These are phyloP conservation scores for Prunus mongolica DNA, from an alignment of 306 rosid species.

Conservation along the genomic window DNA sequence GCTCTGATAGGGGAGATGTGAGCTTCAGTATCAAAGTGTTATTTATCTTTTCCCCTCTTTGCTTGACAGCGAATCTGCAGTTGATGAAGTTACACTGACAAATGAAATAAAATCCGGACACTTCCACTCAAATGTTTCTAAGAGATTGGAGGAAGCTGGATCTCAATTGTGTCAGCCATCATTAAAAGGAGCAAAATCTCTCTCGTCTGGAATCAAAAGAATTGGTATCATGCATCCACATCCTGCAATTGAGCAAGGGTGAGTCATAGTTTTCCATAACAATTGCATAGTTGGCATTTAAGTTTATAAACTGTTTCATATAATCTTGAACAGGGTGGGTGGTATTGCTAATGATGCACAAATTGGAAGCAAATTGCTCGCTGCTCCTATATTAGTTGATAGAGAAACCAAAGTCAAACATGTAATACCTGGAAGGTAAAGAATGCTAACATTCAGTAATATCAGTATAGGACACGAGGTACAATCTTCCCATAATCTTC, in stretches of 20 bases:
- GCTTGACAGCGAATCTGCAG: constrained; percentile 37
- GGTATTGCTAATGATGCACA: constrained; percentile 31
- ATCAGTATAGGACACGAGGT: constrained; percentile 27
- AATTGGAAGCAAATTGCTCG: constrained; percentile 34
- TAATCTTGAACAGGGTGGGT: constrained; percentile 39
- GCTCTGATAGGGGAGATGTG: not conserved
- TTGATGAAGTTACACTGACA: constrained; percentile 21
- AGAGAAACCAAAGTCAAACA: constrained; percentile 35
- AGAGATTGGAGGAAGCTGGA: constrained; percentile 26
- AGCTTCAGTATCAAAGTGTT: constrained; percentile 3
- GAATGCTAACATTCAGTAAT: constrained; percentile 26
- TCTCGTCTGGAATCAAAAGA: constrained; percentile 34
- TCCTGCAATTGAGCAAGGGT: constrained; percentile 40
- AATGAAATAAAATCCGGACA: constrained; percentile 36
- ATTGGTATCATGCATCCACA: constrained; percentile 29
- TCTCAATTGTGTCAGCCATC: constrained; percentile 32
- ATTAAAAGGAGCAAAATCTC: constrained; percentile 29
- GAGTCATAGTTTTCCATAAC: constrained; percentile 21
- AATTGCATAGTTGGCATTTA: constrained; percentile 20
- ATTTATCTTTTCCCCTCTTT: constrained; percentile 1
- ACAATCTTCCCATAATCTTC: constrained; percentile 11
- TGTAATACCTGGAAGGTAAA: constrained; percentile 31
- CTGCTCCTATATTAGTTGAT: constrained; percentile 27
- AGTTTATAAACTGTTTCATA: constrained; percentile 20
- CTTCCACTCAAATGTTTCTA: constrained; percentile 26